Conservation (phyloP, 1,284 basidiomycete genomes). For the Heterobasidion parviporum region DNA sequence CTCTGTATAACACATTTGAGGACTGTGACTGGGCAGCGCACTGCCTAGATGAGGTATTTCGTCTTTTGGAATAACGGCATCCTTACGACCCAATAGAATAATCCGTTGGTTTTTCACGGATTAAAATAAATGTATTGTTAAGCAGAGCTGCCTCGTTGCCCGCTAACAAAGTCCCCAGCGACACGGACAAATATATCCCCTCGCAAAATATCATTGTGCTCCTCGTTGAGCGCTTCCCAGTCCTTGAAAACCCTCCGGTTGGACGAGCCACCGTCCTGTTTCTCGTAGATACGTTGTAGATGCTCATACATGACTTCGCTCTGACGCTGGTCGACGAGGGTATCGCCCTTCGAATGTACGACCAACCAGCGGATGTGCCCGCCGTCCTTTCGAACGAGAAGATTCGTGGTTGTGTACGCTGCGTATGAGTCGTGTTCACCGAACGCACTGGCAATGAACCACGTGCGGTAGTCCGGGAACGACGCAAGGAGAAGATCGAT, state of each 20-base stretch:
- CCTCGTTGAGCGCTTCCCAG: constrained; percentile 36
- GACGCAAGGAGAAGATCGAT: constrained; percentile 49
- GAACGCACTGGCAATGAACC: constrained; percentile 63
- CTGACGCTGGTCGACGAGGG: constrained; percentile 55
- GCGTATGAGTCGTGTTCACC: constrained; percentile 40
- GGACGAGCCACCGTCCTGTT: constrained; percentile 1
- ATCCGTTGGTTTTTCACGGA: not conserved
- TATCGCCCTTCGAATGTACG: constrained; percentile 67
- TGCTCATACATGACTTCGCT: constrained; percentile 48
- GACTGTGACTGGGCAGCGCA: constrained; percentile 68
- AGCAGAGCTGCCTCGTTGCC: not conserved
- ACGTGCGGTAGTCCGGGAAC: constrained; percentile 55
- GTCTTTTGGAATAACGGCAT: constrained; percentile 13
- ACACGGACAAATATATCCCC: constrained; percentile 39
- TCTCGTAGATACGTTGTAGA: constrained; percentile 26
- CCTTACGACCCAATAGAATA: not conserved
- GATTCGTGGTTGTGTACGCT: constrained; percentile 37
- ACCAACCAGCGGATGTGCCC: constrained; percentile 53
- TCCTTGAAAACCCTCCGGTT: constrained; percentile 28
- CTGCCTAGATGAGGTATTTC: constrained; percentile 53
- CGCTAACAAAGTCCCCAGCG: constrained; percentile 32
- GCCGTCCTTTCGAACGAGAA: constrained; percentile 25
- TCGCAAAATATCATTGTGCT: constrained; percentile 50
- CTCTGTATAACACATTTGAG: constrained; percentile 76
- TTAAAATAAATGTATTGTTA: not conserved